phyloP scores from a whole-genome alignment of 2,329 filamentous ascomycete species.

The Aphanoascus verrucosus region DNA sequence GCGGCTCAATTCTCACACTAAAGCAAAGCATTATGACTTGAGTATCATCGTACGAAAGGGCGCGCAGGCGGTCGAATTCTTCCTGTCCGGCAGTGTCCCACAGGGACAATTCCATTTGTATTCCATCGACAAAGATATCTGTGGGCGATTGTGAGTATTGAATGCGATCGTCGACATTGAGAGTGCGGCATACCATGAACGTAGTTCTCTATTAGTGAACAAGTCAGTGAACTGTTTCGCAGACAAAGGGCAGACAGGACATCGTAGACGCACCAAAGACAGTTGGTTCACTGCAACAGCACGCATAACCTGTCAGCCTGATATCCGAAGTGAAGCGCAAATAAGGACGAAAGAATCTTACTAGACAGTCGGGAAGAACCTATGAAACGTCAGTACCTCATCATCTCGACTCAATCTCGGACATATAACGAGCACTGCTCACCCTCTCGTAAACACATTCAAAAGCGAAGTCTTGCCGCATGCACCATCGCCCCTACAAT shows the following conservation, averaged over 20 bases:
- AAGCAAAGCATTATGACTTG: slow-evolving; percentile 99
- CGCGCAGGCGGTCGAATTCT: slow-evolving; percentile 93
- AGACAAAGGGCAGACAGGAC: not conserved
- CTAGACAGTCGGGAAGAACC: slow-evolving; percentile 96
- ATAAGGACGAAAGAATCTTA: slow-evolving; percentile 28
- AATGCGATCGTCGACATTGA: not conserved
- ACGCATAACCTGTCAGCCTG: slow-evolving; percentile 9
- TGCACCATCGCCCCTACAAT: slow-evolving; percentile 74
- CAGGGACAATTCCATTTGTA: slow-evolving; percentile 91
- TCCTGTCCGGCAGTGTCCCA: slow-evolving; percentile 99
- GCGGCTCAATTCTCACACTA: slow-evolving; percentile 45
- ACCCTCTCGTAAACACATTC: slow-evolving; percentile 98
- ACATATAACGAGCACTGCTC: slow-evolving; percentile 26
- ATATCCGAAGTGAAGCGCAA: slow-evolving; percentile 19
- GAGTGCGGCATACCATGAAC: slow-evolving; percentile 63
- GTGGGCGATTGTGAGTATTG: slow-evolving; percentile 2
- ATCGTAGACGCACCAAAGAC: slow-evolving; percentile 55
- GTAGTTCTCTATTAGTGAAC: slow-evolving; percentile 64
- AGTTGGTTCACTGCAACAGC: slow-evolving; percentile 61
- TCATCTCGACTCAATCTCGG: not conserved
- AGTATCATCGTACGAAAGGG: slow-evolving; percentile 94
- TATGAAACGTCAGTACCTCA: slow-evolving; percentile 27
- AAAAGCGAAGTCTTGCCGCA: slow-evolving; percentile 93
- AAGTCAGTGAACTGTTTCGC: slow-evolving; percentile 18
- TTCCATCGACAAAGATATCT: slow-evolving; percentile 98